A percentile compares a stretch with the other conserved stretches of the same genome.
phyloP scores from a whole-genome alignment of 1,284 basidiomycete genomes.

The Mycena citricolor region DNA sequence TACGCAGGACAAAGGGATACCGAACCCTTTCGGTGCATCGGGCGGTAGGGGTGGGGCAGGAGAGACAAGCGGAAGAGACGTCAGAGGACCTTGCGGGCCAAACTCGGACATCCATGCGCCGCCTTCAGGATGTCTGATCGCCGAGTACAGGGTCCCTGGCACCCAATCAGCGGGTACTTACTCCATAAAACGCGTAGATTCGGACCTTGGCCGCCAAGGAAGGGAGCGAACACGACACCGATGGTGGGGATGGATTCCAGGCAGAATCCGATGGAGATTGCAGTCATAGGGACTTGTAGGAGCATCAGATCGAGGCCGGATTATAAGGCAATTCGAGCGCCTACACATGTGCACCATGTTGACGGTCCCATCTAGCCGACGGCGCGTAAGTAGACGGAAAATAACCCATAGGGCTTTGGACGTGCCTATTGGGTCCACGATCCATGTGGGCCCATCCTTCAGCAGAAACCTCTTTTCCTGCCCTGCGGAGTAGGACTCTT shows the following conservation, averaged over 20 bases:
- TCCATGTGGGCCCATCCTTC: constrained; percentile 29
- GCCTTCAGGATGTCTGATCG: constrained; percentile 28
- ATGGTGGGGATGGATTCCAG: constrained; percentile 26
- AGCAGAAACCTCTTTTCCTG: constrained; percentile 28
- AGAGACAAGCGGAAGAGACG: constrained; percentile 24
- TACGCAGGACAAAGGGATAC: not conserved
- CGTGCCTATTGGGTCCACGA: constrained; percentile 26
- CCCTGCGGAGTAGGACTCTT: constrained; percentile 29
- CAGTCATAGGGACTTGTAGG: constrained; percentile 31
- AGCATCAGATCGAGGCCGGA: not conserved
- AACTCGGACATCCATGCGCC: constrained; percentile 29
- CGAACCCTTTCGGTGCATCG: constrained; percentile 27
- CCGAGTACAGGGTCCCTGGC: constrained; percentile 27
- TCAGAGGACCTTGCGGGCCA: constrained; percentile 24
- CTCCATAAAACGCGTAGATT: not conserved
- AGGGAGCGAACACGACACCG: constrained; percentile 28
- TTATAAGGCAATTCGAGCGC: not conserved
- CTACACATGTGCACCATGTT: constrained; percentile 31
- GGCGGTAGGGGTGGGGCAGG: constrained; percentile 27
- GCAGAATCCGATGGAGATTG: constrained; percentile 29
- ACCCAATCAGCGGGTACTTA: not conserved
- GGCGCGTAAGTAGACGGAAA: not conserved
- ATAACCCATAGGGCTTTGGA: no score
- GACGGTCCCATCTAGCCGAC: constrained; percentile 24
- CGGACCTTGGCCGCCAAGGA: constrained; percentile 27